These are phyloP conservation scores for Verticillium nonalfalfae DNA, from an alignment of 2,329 filamentous ascomycete genomes.

Conservation along the genomic window DNA sequence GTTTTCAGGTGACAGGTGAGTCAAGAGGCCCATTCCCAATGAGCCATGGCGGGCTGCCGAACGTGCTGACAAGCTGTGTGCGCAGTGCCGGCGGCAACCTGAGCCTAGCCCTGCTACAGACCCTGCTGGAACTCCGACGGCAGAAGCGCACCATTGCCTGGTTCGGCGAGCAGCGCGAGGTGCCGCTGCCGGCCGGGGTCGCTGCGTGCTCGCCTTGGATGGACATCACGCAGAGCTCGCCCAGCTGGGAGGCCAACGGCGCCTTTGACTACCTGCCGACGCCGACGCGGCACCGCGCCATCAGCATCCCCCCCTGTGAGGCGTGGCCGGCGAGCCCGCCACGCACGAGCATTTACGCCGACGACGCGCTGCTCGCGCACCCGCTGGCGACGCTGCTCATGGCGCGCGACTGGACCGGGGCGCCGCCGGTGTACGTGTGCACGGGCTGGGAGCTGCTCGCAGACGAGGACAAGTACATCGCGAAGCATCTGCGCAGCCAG, in stretches of 20 bases:
- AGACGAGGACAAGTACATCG: conserved; percentile 60
- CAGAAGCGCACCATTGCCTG: conserved; percentile 45
- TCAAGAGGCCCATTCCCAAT: background rate
- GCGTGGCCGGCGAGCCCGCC: conserved; percentile 53
- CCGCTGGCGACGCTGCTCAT: conserved; percentile 62
- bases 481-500: conserved; percentile 45
- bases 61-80: background rate
- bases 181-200: conserved; percentile 62
- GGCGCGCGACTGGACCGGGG: conserved; percentile 50
- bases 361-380: conserved; percentile 51
- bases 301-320: conserved; percentile 33
- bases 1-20: conserved; percentile 61
- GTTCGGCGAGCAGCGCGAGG: conserved; percentile 48
- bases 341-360: conserved; percentile 46
- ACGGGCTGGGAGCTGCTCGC: conserved; percentile 66
- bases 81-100: conserved; percentile 67
- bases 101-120: conserved; percentile 58
- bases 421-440: conserved; percentile 62
- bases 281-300: conserved; percentile 22
- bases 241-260: conserved; percentile 43
- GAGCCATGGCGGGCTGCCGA: too few relatives aligned
- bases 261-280: conserved; percentile 60
- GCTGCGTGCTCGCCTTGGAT: conserved; percentile 63
- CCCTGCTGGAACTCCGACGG: conserved; percentile 56
- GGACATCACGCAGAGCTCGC: conserved; percentile 61